phyloP scores from a whole-genome alignment of 495 filamentous ascomycete genomes.

The Xylaria bambusicola region DNA sequence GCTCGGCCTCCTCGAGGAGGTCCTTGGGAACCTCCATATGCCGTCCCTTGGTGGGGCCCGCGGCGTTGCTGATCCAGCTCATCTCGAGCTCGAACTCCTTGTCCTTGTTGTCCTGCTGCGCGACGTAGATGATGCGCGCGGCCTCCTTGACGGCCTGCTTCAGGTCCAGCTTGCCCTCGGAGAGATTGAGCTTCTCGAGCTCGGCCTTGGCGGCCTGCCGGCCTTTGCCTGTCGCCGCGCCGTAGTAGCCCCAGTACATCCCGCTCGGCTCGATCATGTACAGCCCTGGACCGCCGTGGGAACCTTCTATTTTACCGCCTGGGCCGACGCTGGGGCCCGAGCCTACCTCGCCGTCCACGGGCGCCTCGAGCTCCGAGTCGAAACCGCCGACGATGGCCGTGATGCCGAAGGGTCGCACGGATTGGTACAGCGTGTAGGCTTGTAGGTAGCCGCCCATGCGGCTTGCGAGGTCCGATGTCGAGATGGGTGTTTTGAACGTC shows the following conservation, averaged over 20 bases:
- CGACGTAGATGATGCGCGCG: constrained; percentile 91
- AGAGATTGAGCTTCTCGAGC: constrained; percentile 94
- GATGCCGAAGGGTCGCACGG: constrained; percentile 93
- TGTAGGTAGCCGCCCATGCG: constrained; percentile 95
- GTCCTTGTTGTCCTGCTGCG: constrained; percentile 94
- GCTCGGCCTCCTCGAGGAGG: constrained; percentile 87
- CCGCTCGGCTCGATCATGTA: constrained; percentile 99
- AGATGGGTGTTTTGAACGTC: constrained; percentile 88
- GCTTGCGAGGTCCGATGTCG: constrained; percentile 79
- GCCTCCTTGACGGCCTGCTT: constrained; percentile 93
- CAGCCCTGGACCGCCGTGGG: constrained; percentile 83
- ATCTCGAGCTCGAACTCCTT: constrained; percentile 99
- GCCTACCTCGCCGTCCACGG: constrained; percentile 87
- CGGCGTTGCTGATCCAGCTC: constrained; percentile 86
- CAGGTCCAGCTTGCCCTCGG: constrained; percentile 70
- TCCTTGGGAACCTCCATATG: constrained; percentile 91
- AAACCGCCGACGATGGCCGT: constrained; percentile 93
- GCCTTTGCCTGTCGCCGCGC: constrained; percentile 94
- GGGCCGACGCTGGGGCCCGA: constrained; percentile 72
- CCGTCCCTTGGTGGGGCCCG: constrained; percentile 84
- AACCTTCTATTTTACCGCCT: constrained; percentile 74
- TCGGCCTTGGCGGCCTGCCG: constrained; percentile 95
- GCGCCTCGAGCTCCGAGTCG: constrained; percentile 77
- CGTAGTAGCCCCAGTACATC: constrained; percentile 97
- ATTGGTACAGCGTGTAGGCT: constrained; percentile 94